phyloP scores from a whole-genome alignment of 2,329 filamentous ascomycete species.

The Xylaria hypoxylon region DNA sequence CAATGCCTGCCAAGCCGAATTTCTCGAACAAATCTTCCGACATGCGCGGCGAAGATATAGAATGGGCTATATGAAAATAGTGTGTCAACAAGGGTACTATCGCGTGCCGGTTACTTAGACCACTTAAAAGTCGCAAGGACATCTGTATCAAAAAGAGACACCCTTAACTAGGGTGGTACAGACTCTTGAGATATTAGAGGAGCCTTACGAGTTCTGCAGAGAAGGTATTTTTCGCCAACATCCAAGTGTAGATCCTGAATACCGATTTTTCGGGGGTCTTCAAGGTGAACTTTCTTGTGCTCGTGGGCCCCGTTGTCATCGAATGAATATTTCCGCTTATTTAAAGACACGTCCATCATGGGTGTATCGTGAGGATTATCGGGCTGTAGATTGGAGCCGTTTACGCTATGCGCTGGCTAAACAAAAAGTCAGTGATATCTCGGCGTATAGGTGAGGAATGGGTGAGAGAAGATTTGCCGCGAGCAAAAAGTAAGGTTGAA shows the following conservation, averaged over 20 bases:
- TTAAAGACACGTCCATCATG: conserved; percentile 65
- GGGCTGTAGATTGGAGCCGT: conserved; percentile 48
- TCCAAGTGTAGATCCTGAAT: conserved; percentile 74
- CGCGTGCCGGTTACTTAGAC: conserved; percentile 43
- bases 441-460: not conserved
- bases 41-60: conserved; percentile 60
- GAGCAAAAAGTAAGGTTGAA: not conserved
- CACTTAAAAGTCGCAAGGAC: conserved; percentile 32
- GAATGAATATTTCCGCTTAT: conserved; percentile 71
- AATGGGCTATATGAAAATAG: conserved; percentile 60
- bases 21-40: conserved; percentile 70
- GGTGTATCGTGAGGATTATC: conserved; percentile 57
- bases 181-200: conserved; percentile 57
- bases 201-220: conserved; percentile 75
- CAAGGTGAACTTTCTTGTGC: conserved; percentile 72
- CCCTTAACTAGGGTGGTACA: conserved; percentile 46
- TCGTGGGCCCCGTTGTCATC: conserved; percentile 68
- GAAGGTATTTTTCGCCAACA: conserved; percentile 74
- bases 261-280: conserved; percentile 67
- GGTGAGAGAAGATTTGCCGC: not conserved
- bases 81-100: conserved; percentile 60
- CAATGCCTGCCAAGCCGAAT: conserved; percentile 67
- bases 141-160: conserved; percentile 35
- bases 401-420: conserved; percentile 50
- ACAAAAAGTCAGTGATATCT: conserved; percentile 33